Conservation (phyloP, 1,284 basidiomycete species). For the Takashimella koratensis region DNA sequence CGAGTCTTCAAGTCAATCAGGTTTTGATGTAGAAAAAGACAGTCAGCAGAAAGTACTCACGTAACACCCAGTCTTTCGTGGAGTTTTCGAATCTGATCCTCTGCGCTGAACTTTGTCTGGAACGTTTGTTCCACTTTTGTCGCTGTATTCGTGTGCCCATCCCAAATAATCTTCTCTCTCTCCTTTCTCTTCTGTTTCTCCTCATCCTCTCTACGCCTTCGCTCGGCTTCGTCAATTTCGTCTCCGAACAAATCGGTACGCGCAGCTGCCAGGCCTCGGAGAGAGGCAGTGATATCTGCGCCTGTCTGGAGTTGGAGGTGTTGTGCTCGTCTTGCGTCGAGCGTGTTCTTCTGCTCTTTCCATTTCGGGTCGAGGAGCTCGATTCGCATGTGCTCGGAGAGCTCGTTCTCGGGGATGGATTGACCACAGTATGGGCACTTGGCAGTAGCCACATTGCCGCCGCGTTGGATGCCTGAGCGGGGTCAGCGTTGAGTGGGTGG, state of each 20-base stretch:
- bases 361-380: constrained; percentile 95
- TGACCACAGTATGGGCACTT: constrained; percentile 92
- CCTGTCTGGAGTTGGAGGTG: constrained; percentile 74
- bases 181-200: constrained; percentile 72
- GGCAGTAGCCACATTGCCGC: constrained; percentile 63
- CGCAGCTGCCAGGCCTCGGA: constrained; percentile 82
- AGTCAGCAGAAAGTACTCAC: constrained; percentile 9
- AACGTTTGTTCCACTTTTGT: constrained; percentile 82
- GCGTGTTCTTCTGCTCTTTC: constrained; percentile 85
- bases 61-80: constrained; percentile 64
- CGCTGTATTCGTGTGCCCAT: constrained; percentile 89
- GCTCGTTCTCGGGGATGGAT: constrained; percentile 87
- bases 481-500: too few species aligned
- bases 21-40: not conserved
- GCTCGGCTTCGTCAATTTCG: constrained; percentile 72
- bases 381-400: constrained; percentile 97
- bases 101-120: constrained; percentile 83
- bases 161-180: constrained; percentile 90
- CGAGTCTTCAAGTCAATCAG: too few species aligned
- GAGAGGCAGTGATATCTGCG: constrained; percentile 85
- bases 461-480: constrained; percentile 61
- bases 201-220: constrained; percentile 79
- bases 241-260: constrained; percentile 94
- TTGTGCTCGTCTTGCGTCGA: constrained; percentile 85
- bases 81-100: constrained; percentile 91